Percentiles rank a stretch among this genome's conserved stretches.
These are phyloP conservation scores for Arthrinium phaeospermum DNA, from an alignment of 2,329 filamentous ascomycete species.

Conservation along the genomic window DNA sequence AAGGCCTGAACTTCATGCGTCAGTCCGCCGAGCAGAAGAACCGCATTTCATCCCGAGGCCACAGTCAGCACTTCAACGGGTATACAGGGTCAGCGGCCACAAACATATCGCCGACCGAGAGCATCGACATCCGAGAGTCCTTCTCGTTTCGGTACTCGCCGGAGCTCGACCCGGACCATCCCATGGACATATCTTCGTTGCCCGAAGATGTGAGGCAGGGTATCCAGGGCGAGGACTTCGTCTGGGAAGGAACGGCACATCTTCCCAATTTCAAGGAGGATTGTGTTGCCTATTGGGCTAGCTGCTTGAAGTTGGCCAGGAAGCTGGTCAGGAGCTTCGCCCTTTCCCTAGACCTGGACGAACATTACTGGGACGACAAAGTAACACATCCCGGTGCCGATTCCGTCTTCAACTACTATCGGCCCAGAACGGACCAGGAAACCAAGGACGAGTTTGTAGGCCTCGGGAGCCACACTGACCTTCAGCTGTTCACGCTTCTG, in stretches of 20 bases:
- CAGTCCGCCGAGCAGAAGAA: slow-evolving; percentile 52
- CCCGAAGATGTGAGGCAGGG: slow-evolving; percentile 48
- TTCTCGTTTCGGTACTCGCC: slow-evolving; percentile 60
- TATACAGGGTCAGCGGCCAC: slow-evolving; percentile 49
- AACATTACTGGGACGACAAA: slow-evolving; percentile 60
- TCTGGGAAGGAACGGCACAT: slow-evolving; percentile 57
- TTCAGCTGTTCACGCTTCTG: slow-evolving; percentile 58
- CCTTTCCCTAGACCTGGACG: slow-evolving; percentile 57
- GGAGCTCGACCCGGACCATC: slow-evolving; percentile 53
- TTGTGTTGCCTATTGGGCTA: slow-evolving; percentile 52
- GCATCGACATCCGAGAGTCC: slow-evolving; percentile 56
- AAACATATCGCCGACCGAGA: slow-evolving; percentile 56
- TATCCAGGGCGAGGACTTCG: slow-evolving; percentile 54
- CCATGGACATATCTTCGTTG: slow-evolving; percentile 45
- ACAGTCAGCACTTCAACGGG: slow-evolving; percentile 53
- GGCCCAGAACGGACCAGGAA: slow-evolving; percentile 35
- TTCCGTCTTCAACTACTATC: slow-evolving; percentile 49
- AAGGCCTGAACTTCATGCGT: slow-evolving; percentile 52
- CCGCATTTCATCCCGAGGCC: slow-evolving; percentile 38
- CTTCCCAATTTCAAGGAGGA: slow-evolving; percentile 54
- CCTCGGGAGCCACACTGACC: slow-evolving; percentile 59
- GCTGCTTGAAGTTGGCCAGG: slow-evolving; percentile 56
- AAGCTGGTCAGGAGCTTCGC: slow-evolving; percentile 59
- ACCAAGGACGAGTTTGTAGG: slow-evolving; percentile 40
- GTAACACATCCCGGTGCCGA: slow-evolving; percentile 56